Evolutionary conservation across 495 filamentous ascomycete genomes (phyloP).

Genomic region (Penicillium nucicola): DNA sequence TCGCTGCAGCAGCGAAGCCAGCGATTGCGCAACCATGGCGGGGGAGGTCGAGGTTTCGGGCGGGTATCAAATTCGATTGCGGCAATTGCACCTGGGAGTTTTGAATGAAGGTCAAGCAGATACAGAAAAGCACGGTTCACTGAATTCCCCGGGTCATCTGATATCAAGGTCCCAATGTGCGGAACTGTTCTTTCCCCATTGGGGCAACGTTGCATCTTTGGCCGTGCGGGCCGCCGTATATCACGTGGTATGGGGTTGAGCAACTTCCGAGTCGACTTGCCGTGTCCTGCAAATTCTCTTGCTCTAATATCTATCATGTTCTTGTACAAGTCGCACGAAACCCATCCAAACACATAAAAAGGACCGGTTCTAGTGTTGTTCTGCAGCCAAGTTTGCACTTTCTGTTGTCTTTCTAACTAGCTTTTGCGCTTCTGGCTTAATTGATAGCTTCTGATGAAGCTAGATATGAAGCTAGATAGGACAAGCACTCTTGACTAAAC

Average conservation of each 20-base stretch:
- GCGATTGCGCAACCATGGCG: constrained; percentile 46
- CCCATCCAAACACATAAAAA: too few species aligned
- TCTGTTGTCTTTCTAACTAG: too few species aligned
- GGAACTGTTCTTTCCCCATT: constrained; percentile 25
- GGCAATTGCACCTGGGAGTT: not conserved
- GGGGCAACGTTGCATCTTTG: constrained; percentile 14
- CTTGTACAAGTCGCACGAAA: too few species aligned
- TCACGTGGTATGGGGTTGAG: constrained; percentile 11
- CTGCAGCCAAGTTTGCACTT: too few species aligned
- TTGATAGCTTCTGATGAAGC: too few species aligned
- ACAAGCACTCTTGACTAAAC: too few species aligned
- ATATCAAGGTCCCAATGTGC: constrained; percentile 24
- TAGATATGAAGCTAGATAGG: too few species aligned
- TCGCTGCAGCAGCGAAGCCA: constrained; percentile 54
- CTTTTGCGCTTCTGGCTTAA: too few species aligned
- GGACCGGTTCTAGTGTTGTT: too few species aligned
- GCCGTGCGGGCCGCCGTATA: constrained; percentile 15
- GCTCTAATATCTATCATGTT: too few species aligned
- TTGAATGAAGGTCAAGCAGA: not conserved
- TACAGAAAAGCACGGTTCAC: constrained; percentile 1
- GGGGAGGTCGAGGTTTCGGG: constrained; percentile 7
- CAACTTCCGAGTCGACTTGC: too few species aligned
- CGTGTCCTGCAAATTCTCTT: too few species aligned
- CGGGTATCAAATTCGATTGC: not conserved
- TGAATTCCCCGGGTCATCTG: constrained; percentile 7